phyloP scores from a whole-genome alignment of 2,329 filamentous ascomycete species.

The Orbilia javanica region DNA sequence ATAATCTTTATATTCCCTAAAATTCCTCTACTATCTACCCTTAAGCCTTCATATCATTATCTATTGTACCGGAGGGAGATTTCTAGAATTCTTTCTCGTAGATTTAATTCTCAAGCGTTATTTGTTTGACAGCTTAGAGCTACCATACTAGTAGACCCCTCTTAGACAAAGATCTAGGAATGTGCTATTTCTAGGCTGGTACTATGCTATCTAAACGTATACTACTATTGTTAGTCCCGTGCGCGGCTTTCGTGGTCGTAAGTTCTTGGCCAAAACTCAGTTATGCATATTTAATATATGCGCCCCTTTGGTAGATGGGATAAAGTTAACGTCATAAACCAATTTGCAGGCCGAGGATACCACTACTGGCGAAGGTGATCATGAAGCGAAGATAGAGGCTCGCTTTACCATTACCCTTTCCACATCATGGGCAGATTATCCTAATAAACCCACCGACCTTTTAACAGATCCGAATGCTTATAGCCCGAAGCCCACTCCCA shows the following conservation, averaged over 20 bases:
- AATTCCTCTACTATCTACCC: too few relatives aligned
- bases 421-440: not conserved
- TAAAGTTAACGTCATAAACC: not conserved
- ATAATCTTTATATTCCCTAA: too few relatives aligned
- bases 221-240: not conserved
- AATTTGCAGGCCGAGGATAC: not conserved
- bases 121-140: too few relatives aligned
- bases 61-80: too few relatives aligned
- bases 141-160: not conserved
- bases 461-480: slow-evolving; percentile 1
- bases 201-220: not conserved
- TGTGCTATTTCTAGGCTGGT: not conserved
- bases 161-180: not conserved
- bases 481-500: not conserved
- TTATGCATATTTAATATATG: not conserved
- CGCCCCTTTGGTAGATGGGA: not conserved
- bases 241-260: not conserved
- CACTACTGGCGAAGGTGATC: not conserved
- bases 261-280: not conserved
- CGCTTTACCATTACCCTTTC: not conserved
- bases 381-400: not conserved
- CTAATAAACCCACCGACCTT: not conserved
- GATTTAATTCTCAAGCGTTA: too few relatives aligned
- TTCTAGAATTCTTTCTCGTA: too few relatives aligned
- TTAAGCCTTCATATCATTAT: too few relatives aligned